A percentile compares a stretch with the other conserved stretches of the same genome.
These are phyloP conservation scores for Nadsonia commutata DNA, from an alignment of 1,139 yeast genomes.

Conservation along the genomic window DNA sequence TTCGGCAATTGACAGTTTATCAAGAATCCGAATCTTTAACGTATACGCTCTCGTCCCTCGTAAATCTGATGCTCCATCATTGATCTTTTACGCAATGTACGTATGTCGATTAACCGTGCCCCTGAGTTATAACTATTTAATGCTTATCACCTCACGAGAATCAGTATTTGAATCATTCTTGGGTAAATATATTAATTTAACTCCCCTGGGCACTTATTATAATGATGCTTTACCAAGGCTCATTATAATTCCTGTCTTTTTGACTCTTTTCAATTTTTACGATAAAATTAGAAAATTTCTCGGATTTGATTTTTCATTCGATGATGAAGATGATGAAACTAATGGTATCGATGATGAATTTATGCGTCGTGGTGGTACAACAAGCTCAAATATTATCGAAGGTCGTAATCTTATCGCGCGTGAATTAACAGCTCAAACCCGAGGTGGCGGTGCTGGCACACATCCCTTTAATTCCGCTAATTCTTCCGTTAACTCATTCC, in stretches of 20 bases:
- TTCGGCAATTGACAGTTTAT: constrained; percentile 49
- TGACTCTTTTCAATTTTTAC: constrained; percentile 55
- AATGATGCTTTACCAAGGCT: constrained; percentile 66
- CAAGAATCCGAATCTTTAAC: constrained; percentile 56
- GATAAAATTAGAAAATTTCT: constrained; percentile 40
- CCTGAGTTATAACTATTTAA: constrained; percentile 61
- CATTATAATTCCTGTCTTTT: constrained; percentile 47
- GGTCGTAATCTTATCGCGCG: constrained; percentile 24
- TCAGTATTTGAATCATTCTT: constrained; percentile 39
- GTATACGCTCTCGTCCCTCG: constrained; percentile 56
- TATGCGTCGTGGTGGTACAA: constrained; percentile 10
- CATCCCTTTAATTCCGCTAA: too few relatives aligned
- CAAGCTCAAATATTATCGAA: constrained; percentile 17
- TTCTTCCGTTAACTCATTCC: too few relatives aligned
- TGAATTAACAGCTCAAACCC: too few relatives aligned
- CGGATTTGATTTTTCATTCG: constrained; percentile 39
- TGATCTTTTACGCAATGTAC: constrained; percentile 66
- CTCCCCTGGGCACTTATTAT: constrained; percentile 58
- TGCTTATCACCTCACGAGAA: constrained; percentile 38
- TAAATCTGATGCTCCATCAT: constrained; percentile 60
- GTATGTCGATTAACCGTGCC: constrained; percentile 76
- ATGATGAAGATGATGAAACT: constrained; percentile 33
- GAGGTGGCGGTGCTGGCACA: too few relatives aligned
- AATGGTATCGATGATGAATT: constrained; percentile 11
- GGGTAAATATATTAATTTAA: constrained; percentile 60